These are phyloP conservation scores for Pythium myriotylum DNA, from an alignment of 352 stramenopile species.

Conservation along the genomic window DNA sequence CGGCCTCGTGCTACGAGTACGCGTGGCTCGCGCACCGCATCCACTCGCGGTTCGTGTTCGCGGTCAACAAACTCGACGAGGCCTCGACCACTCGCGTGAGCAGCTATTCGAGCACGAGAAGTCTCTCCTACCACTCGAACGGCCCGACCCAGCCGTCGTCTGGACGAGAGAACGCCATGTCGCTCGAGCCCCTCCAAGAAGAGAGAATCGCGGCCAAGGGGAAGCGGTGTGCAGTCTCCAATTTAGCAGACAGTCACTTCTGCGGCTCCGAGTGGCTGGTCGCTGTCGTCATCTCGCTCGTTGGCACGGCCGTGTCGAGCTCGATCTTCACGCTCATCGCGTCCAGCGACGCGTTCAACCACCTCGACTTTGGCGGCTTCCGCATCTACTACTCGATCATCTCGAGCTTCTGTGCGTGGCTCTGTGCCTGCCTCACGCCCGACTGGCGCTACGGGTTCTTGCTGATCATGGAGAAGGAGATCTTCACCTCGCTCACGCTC, in stretches of 20 bases:
- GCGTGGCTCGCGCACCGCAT: conserved; percentile 74
- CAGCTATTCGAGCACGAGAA: conserved; percentile 17
- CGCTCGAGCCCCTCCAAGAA: conserved; percentile 11
- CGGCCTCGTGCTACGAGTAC: conserved; percentile 75
- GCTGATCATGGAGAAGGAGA: conserved; percentile 46
- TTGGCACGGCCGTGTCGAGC: conserved; percentile 39
- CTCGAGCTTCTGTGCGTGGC: conserved; percentile 42
- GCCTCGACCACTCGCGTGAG: background rate
- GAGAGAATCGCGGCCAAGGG: conserved; percentile 14
- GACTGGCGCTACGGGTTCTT: conserved; percentile 51
- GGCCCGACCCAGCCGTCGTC: conserved; percentile 17
- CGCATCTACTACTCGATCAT: conserved; percentile 51
- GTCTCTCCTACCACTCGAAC: conserved; percentile 12
- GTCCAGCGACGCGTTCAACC: conserved; percentile 42
- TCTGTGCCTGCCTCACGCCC: conserved; percentile 55
- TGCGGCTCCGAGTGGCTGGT: conserved; percentile 47
- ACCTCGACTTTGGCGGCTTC: conserved; percentile 26
- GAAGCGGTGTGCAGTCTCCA: conserved; percentile 17
- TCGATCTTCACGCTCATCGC: conserved; percentile 36
- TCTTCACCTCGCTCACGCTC: conserved; percentile 60
- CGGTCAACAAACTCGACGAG: conserved; percentile 28
- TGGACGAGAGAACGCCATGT: conserved; percentile 6
- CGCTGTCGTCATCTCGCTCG: conserved; percentile 35
- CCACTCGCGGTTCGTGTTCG: conserved; percentile 47
- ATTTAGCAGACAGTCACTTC: conserved; percentile 6